Base-by-base conservation (phyloP, 2,329 filamentous ascomycete genomes). In the Alternaria novae-zelandiae region DNA sequence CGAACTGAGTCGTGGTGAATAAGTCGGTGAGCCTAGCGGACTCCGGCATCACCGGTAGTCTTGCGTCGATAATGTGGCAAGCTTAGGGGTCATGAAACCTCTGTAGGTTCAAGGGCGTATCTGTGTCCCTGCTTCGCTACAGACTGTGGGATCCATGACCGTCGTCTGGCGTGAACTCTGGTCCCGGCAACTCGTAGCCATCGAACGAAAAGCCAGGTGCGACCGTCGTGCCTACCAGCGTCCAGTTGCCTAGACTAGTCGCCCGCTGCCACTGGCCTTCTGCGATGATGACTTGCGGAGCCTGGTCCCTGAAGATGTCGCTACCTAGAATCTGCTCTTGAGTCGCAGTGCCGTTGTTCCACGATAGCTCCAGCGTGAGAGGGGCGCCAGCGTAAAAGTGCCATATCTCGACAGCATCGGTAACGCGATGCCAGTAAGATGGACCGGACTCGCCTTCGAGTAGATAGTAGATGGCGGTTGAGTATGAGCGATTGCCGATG, bases 311-410 rank as follows among this genome's bases (percentile, higher is more conserved):
- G 66, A 83, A 82, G n/a, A 86, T 59, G 49, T 85, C 80, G 5
- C 78, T 74, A 0, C 84, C 85, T 12, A 86, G 77, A 25, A 80
- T 68, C 9, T 65, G 67, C 17, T 69, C 23, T 12, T 71, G 36
- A n/a, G 54, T 62, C 26, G 65, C 57, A 44, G 70, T 73, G 3
- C 83, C 84, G 57, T 86, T 79, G 54, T 86, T 73, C 20, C 61
- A 70, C 2, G 83, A 84, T 0, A 86, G 74, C 3, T 80, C 83
- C 10, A 86, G 72, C 11, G 72, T 79, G 53, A 87, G 70, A 1
- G 85, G 85, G 7, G 85, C 84, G 6, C 85, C 85, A 9, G 83
- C 85, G 54, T 86, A 86, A 75, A 84, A 82, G 68, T 87, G 85
- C 85, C 85, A 87, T 9, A 85, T 73, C 69, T 87, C 82, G 3